phyloP scores from a whole-genome alignment of 1,139 yeast genomes.

The Sugiyamaella castrensis region DNA sequence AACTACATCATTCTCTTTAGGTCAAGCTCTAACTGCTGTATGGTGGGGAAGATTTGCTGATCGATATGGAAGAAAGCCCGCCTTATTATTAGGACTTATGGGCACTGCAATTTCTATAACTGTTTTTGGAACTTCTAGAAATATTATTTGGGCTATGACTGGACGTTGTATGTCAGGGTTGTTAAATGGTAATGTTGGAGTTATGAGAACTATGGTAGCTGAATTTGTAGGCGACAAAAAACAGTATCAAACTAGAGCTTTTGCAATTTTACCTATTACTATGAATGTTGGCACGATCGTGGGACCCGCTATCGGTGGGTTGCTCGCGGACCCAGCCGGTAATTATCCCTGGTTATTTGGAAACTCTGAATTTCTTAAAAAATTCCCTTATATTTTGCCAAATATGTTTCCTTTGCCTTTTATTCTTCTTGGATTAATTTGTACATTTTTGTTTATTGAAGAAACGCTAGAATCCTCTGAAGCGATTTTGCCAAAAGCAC shows the following conservation, averaged over 20 bases:
- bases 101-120: slow-evolving; percentile 51
- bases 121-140: slow-evolving; percentile 51
- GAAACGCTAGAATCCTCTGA: slow-evolving; percentile 50
- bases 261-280: slow-evolving; percentile 54
- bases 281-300: slow-evolving; percentile 55
- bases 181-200: slow-evolving; percentile 59
- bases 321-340: slow-evolving; percentile 38
- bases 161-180: slow-evolving; percentile 54
- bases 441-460: slow-evolving; percentile 51
- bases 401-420: slow-evolving; percentile 52
- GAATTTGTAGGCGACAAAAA: slow-evolving; percentile 51
- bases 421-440: slow-evolving; percentile 37
- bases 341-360: slow-evolving; percentile 28
- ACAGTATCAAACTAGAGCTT: slow-evolving; percentile 58
- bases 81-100: slow-evolving; percentile 48
- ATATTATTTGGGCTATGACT: slow-evolving; percentile 48
- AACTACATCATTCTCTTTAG: slow-evolving; percentile 51
- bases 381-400: slow-evolving; percentile 57
- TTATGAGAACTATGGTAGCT: slow-evolving; percentile 57
- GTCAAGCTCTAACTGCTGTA: slow-evolving; percentile 52
- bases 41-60: slow-evolving; percentile 59
- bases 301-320: slow-evolving; percentile 47
- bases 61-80: slow-evolving; percentile 51
- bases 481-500: slow-evolving; percentile 48
- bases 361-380: slow-evolving; percentile 34